A percentile compares a stretch with the other conserved stretches of the same genome.
These are phyloP conservation scores for Leccinum fibrillosum DNA, from an alignment of 768 basidiomycete genomes.

Conservation along the genomic window DNA sequence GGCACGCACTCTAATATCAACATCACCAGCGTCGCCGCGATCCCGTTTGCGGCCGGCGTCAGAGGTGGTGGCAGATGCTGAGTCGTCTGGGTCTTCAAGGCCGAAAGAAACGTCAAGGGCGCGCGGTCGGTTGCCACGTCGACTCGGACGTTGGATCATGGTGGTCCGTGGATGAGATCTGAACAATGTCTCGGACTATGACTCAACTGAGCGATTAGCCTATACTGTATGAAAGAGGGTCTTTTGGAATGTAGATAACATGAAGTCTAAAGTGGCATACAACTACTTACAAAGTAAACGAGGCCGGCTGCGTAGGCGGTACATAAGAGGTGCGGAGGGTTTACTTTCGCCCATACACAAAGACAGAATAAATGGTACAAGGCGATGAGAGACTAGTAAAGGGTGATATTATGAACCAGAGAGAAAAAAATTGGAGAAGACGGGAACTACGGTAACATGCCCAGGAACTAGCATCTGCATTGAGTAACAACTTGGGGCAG, in stretches of 20 bases:
- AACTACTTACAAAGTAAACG: background rate
- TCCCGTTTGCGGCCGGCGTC: conserved; percentile 27
- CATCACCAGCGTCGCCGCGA: conserved; percentile 10
- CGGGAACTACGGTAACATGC: conserved; percentile 15
- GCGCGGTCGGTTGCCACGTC: conserved; percentile 40
- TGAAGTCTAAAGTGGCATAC: background rate
- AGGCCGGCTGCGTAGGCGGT: conserved; percentile 11
- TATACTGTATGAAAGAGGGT: background rate
- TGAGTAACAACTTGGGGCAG: background rate
- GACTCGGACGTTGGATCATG: conserved; percentile 10
- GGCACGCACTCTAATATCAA: conserved; percentile 17
- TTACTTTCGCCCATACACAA: conserved; percentile 6
- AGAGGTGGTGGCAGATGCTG: conserved; percentile 17
- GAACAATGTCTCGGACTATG: background rate
- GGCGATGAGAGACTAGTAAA: background rate
- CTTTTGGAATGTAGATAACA: background rate
- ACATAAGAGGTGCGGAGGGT: conserved; percentile 8
- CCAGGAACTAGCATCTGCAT: conserved; percentile 5
- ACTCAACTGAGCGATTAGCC: background rate
- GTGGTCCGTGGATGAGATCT: background rate
- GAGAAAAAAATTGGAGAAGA: background rate
- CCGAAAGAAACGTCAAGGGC: conserved; percentile 58
- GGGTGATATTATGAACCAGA: conserved; percentile 14
- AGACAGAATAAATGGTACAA: conserved; percentile 8
- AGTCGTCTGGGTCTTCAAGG: conserved; percentile 34